phyloP scores from a whole-genome alignment of 2,329 filamentous ascomycete species.

The Mycosphaerelloides madeirae region DNA sequence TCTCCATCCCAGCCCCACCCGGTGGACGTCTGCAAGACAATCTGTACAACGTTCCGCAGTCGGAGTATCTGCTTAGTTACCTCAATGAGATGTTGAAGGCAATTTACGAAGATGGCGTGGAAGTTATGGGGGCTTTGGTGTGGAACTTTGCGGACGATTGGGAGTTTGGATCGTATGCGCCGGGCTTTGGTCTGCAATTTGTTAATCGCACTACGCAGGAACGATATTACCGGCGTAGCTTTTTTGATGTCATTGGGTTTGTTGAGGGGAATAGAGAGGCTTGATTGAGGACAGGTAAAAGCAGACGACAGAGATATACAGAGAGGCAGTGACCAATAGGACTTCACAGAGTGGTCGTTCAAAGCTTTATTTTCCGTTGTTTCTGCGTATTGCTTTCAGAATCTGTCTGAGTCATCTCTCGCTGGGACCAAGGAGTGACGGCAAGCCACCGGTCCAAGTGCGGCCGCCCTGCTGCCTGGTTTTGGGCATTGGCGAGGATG shows the following conservation, averaged over 20 bases:
- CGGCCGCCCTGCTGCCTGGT: too few species aligned
- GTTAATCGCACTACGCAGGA: conserved; percentile 30
- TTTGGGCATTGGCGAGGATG: too few species aligned
- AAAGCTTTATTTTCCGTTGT: too few species aligned
- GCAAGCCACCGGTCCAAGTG: too few species aligned
- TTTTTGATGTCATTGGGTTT: conserved; percentile 34
- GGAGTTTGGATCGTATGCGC: conserved; percentile 47
- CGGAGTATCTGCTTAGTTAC: conserved; percentile 51
- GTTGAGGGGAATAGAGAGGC: conserved; percentile 19
- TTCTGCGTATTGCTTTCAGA: too few species aligned
- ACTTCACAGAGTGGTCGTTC: too few species aligned
- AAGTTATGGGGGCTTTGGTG: conserved; percentile 31
- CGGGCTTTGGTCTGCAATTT: conserved; percentile 19
- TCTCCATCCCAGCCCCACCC: conserved; percentile 42
- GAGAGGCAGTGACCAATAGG: too few species aligned
- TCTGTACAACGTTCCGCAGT: conserved; percentile 49
- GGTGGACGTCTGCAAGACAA: conserved; percentile 46
- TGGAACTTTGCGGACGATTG: conserved; percentile 28
- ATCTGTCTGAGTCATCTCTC: too few species aligned
- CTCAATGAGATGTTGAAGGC: conserved; percentile 31
- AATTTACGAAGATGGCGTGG: conserved; percentile 29
- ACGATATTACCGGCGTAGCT: conserved; percentile 34
- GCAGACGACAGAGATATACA: too few species aligned
- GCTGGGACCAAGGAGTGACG: too few species aligned
- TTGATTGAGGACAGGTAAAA: background rate